Conservation (phyloP, 129 eudicot genomes). For the Centrapalus pauciflorus region DNA sequence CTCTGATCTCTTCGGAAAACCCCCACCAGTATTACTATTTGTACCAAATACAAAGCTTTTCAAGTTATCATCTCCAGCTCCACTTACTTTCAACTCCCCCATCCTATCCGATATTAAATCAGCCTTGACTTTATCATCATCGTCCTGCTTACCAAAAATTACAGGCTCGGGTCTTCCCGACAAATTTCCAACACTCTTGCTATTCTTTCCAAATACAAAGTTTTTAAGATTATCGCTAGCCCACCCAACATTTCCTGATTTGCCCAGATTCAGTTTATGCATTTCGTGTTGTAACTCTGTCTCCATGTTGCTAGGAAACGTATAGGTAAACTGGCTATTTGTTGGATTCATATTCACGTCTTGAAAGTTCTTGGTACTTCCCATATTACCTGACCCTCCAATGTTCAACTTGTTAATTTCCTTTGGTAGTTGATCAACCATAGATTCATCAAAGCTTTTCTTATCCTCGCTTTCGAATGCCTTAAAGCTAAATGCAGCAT, state of each 20-base stretch:
- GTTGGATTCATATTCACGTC: neutral
- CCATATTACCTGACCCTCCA: slow-evolving; percentile 9
- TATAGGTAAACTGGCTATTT: slow-evolving; percentile 6
- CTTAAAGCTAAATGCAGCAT: slow-evolving; percentile 21
- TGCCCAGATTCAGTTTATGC: slow-evolving; percentile 52
- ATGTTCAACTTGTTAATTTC: slow-evolving; percentile 49
- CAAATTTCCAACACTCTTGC: neutral
- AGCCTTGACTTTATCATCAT: neutral
- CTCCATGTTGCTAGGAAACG: slow-evolving; percentile 24
- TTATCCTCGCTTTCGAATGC: slow-evolving; percentile 10
- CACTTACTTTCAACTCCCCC: slow-evolving; percentile 26
- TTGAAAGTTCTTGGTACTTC: neutral
- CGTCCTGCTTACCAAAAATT: neutral
- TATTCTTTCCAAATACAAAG: slow-evolving; percentile 28
- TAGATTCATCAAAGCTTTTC: slow-evolving; percentile 5
- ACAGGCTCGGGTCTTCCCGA: slow-evolving; percentile 10
- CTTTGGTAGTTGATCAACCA: slow-evolving; percentile 36
- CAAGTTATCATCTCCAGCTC: neutral
- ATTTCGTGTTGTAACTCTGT: slow-evolving; percentile 43
- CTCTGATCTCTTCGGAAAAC: slow-evolving; percentile 6
- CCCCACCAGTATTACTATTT: neutral
- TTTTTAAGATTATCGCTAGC: neutral
- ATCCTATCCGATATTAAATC: slow-evolving; percentile 28
- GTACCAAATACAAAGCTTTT: slow-evolving; percentile 19
- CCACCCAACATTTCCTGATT: neutral